Conservation (phyloP, 495 filamentous ascomycete species). For the Evansstolkia leycettana region DNA sequence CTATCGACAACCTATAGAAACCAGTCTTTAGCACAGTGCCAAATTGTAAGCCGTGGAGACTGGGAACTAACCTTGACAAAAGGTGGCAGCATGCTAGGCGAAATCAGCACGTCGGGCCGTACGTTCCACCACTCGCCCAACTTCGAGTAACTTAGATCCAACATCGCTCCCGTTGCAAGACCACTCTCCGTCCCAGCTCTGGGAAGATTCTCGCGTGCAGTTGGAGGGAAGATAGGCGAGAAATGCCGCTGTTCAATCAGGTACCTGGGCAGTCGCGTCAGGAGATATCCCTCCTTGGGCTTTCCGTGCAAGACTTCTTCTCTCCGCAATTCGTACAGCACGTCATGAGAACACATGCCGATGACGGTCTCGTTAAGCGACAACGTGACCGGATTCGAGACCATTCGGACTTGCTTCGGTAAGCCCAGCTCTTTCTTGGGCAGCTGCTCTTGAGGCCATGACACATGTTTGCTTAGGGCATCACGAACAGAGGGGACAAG, state of each 20-base stretch:
- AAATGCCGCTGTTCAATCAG: slow-evolving; percentile 83
- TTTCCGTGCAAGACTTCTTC: slow-evolving; percentile 57
- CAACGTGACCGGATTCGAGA: slow-evolving; percentile 81
- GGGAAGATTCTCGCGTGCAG: slow-evolving; percentile 50
- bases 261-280: slow-evolving; percentile 56
- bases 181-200: slow-evolving; percentile 44
- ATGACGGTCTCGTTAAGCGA: slow-evolving; percentile 75
- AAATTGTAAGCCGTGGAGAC: background rate
- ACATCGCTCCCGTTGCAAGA: slow-evolving; percentile 53
- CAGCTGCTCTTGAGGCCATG: slow-evolving; percentile 83
- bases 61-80: slow-evolving; percentile 64
- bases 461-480: slow-evolving; percentile 65
- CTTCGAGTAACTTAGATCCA: slow-evolving; percentile 80
- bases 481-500: slow-evolving; percentile 84
- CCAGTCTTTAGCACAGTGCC: background rate
- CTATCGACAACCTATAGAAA: slow-evolving; percentile 61
- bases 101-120: slow-evolving; percentile 71
- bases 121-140: slow-evolving; percentile 81
- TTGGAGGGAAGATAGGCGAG: slow-evolving; percentile 76
- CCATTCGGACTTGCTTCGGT: slow-evolving; percentile 58
- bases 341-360: slow-evolving; percentile 71
- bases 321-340: slow-evolving; percentile 64
- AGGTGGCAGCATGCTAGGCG: slow-evolving; percentile 69
- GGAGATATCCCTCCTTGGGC: slow-evolving; percentile 40
- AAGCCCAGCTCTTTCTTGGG: slow-evolving; percentile 58